Evolutionary conservation across 768 basidiomycete genomes (phyloP), one percentile per base, ranked within the genome.

Genomic region (Naganishia antarctica): DNA sequence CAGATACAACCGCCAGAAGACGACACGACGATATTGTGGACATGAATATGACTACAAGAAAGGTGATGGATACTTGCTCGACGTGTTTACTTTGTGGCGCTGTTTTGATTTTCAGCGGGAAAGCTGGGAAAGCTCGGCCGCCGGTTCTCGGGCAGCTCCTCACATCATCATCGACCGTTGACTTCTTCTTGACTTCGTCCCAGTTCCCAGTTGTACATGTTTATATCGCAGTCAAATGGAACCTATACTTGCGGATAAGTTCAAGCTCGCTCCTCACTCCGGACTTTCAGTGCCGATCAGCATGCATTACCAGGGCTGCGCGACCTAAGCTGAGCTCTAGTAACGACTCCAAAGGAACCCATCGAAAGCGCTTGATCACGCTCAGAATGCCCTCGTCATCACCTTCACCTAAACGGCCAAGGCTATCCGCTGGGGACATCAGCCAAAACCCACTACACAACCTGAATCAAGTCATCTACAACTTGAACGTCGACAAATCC

Each of bases 401-500:
- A 25, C 34, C 37, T 13, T 40, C 53, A 23, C 34, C 53, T 8
- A 57, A 57, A 29, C n/a, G 25, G 2, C 18, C 53, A 7, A 57
- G 34, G 23, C 23, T 25, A 21, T 37, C 37, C 21, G 23, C 21
- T 6, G 13, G 18, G 5, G 53, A 37, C 7, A 12, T 40, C 32
- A 57, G 18, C 32, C 21, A 57, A 18, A 57, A 57, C 26, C 62
- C 62, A 1, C 40, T 63, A 12, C 34, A 63, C 31, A 40, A 63
- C 28, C 49, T 63, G 5, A 53, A 53, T 29, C 62, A 63, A 34
- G 41, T 63, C 49, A 53, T 63, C 21, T 51, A 63, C 31, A 40
- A 26, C 47, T 18, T 26, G 1, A 41, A n/a, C 29, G 26, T 47
- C 16, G 29, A 31, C 32, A 23, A 48, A 28, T 34, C 28, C 45